Base-by-base conservation (phyloP, 441 rosid species). In the Pelargonium australe region DNA sequence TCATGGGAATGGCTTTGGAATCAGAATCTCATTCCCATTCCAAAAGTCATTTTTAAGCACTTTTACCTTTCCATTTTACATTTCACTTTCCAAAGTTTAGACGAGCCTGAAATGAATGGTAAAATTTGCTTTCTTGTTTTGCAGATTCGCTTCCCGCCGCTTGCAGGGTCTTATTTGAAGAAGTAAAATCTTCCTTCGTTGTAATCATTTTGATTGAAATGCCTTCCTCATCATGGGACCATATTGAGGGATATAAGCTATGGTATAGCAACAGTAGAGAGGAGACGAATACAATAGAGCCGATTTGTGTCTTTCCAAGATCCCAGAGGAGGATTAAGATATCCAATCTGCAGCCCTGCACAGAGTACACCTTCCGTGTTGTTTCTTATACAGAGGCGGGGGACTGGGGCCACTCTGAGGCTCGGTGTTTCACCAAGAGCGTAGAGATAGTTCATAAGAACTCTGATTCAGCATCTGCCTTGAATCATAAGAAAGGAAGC, bases 161-260 rank as follows among this genome's bases (percentile, higher is more conserved):
- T 64, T 92, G 98, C 83, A 89, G 81, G 81, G 89, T 95, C 79
- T 70, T 84, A 66, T 92, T 95, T 75, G 98, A 92, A 84, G 92
- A 92, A 85, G 80, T 90, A 73, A 82, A 81, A 16, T 74, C 96
- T 0, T 82, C 87, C 41, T 82, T 85, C 55, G 89, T 90, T 74
- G 81, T 83, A 45, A 79, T 92, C 76, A 78, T 82, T 76, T 68
- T 92, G 72, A 82, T 95, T 77, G 98, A 95, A 79, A 72, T 85
- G 62, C 78, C 95, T 19, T 74, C 75, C 44, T 75, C 74, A 20
- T 72, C 74, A 49, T 79, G 85, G 13, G 71, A 71, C 47, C 83
- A 81, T 73, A 76, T 90, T 16, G 84, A 78, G 72, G 98, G 99
- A 69, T 95, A 92, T 73, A 92, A 90, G 82, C 87, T 95, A 66